These are phyloP conservation scores for Pharus latifolius DNA, from an alignment of 176 grass and related monocot species.

Conservation along the genomic window DNA sequence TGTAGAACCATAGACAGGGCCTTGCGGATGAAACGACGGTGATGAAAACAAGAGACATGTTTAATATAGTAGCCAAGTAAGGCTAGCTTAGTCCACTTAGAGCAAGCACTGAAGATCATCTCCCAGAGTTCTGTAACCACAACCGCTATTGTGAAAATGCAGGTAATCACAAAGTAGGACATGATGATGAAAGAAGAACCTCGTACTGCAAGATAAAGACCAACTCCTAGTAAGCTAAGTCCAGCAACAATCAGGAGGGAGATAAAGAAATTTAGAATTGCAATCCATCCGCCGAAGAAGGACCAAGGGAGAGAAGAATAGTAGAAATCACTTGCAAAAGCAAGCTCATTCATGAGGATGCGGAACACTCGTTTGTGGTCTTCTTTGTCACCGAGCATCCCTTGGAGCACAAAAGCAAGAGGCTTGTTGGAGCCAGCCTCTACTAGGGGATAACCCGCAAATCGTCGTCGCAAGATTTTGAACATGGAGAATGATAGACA, in stretches of 20 bases:
- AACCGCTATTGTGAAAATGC: background rate
- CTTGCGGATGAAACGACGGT: background rate
- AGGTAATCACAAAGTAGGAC: background rate
- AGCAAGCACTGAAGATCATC: background rate
- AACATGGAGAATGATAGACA: constrained; percentile 24
- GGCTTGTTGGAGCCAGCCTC: background rate
- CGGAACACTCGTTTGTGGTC: constrained; percentile 4
- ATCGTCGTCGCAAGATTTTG: background rate
- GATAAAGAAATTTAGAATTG: background rate
- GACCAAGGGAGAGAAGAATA: background rate
- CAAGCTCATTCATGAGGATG: constrained; percentile 21
- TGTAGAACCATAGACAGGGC: background rate
- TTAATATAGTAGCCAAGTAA: constrained; percentile 16
- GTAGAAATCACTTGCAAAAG: constrained; percentile 32
- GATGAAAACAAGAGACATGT: background rate
- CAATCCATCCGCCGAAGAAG: background rate
- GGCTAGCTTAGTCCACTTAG: constrained; percentile 40
- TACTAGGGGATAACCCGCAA: constrained; percentile 1
- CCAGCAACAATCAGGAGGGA: constrained; percentile 10
- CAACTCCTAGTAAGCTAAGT: too few relatives aligned
- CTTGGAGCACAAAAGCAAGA: constrained; percentile 8
- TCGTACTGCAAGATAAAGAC: too few relatives aligned
- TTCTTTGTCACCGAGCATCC: background rate
- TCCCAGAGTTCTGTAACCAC: constrained; percentile 6
- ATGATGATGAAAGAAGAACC: background rate